These are phyloP conservation scores for Fusarium protoensiforme DNA, from an alignment of 2,329 filamentous ascomycete species.

Conservation along the genomic window DNA sequence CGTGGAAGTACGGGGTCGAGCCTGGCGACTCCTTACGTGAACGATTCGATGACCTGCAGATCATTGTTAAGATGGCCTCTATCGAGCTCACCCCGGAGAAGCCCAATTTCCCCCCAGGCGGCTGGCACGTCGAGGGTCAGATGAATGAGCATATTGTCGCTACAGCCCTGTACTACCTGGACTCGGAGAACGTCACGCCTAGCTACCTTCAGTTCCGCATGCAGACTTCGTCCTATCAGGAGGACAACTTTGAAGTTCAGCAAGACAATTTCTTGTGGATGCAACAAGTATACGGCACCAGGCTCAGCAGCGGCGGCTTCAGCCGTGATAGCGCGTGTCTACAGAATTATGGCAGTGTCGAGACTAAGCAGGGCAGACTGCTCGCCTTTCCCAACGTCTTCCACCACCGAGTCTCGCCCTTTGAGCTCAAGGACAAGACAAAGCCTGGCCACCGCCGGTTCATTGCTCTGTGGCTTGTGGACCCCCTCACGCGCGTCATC, in stretches of 20 bases:
- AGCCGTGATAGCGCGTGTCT: not conserved
- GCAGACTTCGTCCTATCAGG: constrained; percentile 1
- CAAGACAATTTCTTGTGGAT: constrained; percentile 11
- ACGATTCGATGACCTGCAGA: constrained; percentile 51
- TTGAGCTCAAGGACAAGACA: constrained; percentile 57
- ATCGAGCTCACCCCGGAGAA: constrained; percentile 18
- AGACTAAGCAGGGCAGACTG: constrained; percentile 28
- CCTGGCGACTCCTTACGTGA: constrained; percentile 10
- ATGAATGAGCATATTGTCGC: constrained; percentile 45
- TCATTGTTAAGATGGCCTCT: constrained; percentile 69
- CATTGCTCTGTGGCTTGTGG: constrained; percentile 64
- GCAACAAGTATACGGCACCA: constrained; percentile 21
- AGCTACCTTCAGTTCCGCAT: constrained; percentile 36
- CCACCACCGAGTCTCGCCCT: constrained; percentile 46
- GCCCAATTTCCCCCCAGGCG: constrained; percentile 38
- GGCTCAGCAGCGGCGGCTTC: accelerated
- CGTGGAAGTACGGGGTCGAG: constrained; percentile 45
- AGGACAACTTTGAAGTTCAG: not conserved
- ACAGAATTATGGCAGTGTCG: constrained; percentile 31
- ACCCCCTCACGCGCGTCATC: constrained; percentile 55
- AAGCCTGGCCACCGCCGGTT: constrained; percentile 64
- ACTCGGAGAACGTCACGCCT: constrained; percentile 35
- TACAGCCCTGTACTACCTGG: constrained; percentile 43
- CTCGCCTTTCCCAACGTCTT: constrained; percentile 37
- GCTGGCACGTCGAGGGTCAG: constrained; percentile 41